These are phyloP conservation scores for Hypomontagnella submonticulosa DNA, from an alignment of 495 filamentous ascomycete species.

Conservation along the genomic window DNA sequence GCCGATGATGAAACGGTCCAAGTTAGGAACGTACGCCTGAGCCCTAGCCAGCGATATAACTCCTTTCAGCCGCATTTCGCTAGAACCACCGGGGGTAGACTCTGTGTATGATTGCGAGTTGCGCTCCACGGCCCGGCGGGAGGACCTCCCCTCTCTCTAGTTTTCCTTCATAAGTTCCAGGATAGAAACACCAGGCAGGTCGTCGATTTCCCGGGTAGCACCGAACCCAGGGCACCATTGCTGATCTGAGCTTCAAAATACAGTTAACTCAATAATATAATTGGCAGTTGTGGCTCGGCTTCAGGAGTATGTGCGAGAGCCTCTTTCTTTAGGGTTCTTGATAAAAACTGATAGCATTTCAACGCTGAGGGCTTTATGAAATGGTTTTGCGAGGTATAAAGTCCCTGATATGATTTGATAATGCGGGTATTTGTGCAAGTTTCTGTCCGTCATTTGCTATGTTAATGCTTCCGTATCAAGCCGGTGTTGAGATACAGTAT, in stretches of 20 bases:
- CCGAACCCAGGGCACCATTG: constrained; percentile 4
- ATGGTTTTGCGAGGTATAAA: no score
- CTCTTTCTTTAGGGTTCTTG: no score
- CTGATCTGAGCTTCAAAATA: constrained; percentile 18
- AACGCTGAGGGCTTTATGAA: no score
- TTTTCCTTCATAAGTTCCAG: constrained; percentile 11
- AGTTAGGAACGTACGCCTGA: not conserved
- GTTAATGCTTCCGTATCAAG: no score
- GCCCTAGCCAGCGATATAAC: constrained; percentile 1
- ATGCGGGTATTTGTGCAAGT: no score
- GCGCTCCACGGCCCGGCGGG: not conserved
- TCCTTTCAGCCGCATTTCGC: not conserved
- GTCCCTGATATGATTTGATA: no score
- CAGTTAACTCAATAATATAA: no score
- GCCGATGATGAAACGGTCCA: constrained; percentile 9
- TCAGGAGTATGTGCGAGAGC: no score
- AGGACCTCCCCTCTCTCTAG: constrained; percentile 1
- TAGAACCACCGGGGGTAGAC: not conserved
- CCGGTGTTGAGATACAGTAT: no score
- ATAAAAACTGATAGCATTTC: no score
- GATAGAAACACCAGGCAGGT: not conserved
- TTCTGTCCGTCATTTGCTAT: no score
- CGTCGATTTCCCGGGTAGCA: constrained; percentile 8
- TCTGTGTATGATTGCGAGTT: not conserved
- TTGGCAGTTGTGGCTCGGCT: no score